Evolutionary conservation across 345 rosid species (phyloP).

Genomic region (Populus simonii): DNA sequence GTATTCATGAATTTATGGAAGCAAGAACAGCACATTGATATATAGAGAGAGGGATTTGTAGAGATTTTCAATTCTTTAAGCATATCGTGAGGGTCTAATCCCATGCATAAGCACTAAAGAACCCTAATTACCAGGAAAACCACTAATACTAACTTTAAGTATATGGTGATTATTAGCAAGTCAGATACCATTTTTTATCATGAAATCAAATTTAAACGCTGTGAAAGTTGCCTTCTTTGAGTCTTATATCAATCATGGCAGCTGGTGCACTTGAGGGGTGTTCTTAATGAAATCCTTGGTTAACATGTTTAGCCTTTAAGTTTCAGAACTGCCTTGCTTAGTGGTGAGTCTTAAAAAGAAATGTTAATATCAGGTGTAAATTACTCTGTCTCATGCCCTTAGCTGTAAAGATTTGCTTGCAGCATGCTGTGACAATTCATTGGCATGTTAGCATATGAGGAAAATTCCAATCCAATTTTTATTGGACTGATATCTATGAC

Average conservation of each 20-base stretch:
- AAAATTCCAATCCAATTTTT: neutral
- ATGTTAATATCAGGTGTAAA: neutral
- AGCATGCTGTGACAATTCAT: neutral
- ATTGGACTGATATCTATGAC: neutral
- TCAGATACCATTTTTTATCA: neutral
- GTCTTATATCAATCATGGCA: neutral
- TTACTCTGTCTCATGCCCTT: neutral
- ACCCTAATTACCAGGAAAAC: neutral
- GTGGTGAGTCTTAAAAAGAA: neutral
- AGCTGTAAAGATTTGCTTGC: neutral
- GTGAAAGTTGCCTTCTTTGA: neutral
- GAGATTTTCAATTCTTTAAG: neutral
- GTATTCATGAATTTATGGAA: neutral
- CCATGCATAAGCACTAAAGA: neutral
- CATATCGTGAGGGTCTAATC: neutral
- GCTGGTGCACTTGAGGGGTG: neutral
- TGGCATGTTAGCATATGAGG: neutral
- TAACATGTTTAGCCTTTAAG: neutral
- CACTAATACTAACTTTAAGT: neutral
- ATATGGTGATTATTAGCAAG: neutral
- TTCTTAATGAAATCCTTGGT: neutral
- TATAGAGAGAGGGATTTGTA: neutral
- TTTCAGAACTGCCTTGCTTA: neutral
- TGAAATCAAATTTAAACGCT: neutral
- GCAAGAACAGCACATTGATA: neutral